Conservation (phyloP, 2,329 filamentous ascomycete species). For the Aspergillus sergii region DNA sequence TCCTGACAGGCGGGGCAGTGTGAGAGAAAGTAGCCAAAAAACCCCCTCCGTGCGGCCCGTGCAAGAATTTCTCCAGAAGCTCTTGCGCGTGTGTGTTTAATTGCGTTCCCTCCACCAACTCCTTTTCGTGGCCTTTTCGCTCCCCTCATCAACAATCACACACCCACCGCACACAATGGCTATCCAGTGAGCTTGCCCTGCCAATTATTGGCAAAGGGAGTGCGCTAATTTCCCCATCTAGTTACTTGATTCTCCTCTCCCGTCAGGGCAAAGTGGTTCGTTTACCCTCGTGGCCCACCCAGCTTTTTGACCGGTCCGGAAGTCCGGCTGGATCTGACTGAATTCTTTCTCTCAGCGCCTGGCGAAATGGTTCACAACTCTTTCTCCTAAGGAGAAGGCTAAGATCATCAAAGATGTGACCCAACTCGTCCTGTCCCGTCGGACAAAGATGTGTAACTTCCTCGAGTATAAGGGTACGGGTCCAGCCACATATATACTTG, state of each 20-base stretch:
- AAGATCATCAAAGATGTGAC: conserved; percentile 99
- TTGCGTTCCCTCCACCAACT: conserved; percentile 14
- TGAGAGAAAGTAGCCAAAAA: conserved; percentile 3
- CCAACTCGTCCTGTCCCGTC: conserved; percentile 90
- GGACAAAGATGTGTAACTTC: conserved; percentile 99
- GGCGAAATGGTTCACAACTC: conserved; percentile 98
- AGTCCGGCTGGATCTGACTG: conserved; percentile 26
- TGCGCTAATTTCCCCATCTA: conserved; percentile 44
- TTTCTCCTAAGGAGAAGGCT: conserved; percentile 97
- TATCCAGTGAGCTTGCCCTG: conserved; percentile 32
- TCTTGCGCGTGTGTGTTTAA: background rate
- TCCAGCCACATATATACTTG: conserved; percentile 1
- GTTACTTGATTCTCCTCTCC: conserved; percentile 96
- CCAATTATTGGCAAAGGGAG: background rate
- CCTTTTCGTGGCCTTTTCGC: conserved; percentile 19
- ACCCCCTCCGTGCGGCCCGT: conserved; percentile 19
- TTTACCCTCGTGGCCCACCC: conserved; percentile 44
- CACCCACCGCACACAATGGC: conserved; percentile 30
- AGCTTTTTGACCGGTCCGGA: conserved; percentile 28
- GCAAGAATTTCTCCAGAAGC: conserved; percentile 21
- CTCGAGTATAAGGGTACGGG: conserved; percentile 91
- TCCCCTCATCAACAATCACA: conserved; percentile 5
- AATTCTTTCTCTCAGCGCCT: conserved; percentile 69
- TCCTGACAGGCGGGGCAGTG: conserved; percentile 10
- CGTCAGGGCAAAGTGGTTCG: conserved; percentile 98